A percentile compares a stretch with the other conserved stretches of the same genome.
These are phyloP conservation scores for Dacryopinax primogenitus DNA, from an alignment of 768 basidiomycete genomes.

Conservation along the genomic window DNA sequence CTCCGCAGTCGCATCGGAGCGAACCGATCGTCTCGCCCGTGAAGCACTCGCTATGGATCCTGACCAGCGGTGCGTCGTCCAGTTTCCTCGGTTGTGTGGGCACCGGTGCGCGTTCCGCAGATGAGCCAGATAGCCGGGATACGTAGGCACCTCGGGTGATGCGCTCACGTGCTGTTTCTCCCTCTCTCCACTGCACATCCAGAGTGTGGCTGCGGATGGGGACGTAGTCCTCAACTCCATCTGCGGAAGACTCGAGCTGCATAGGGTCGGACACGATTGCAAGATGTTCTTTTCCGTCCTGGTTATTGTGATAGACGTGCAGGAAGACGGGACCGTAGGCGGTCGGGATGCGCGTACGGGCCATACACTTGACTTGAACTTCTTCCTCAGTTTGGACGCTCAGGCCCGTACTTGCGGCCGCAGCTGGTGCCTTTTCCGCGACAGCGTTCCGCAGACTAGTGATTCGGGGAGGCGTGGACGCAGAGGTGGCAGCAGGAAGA, in stretches of 20 bases:
- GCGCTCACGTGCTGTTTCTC: conserved; percentile 87
- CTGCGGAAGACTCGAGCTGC: conserved; percentile 41
- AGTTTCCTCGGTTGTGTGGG: conserved; percentile 22
- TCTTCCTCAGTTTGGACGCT: too few species aligned
- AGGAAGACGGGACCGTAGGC: conserved; percentile 87
- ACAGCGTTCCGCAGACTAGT: too few species aligned
- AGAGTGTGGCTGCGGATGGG: conserved; percentile 66
- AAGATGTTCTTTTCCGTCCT: conserved; percentile 87
- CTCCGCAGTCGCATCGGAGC: conserved; percentile 98
- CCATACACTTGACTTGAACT: conserved; percentile 83
- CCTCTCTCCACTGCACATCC: conserved; percentile 68
- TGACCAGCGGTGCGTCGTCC: conserved; percentile 62
- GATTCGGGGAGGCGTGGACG: too few species aligned
- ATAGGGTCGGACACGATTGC: conserved; percentile 88
- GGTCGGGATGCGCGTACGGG: conserved; percentile 92
- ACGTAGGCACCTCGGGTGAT: conserved; percentile 89
- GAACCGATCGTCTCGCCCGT: conserved; percentile 96
- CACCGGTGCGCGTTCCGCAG: conserved; percentile 19
- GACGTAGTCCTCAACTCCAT: conserved; percentile 11
- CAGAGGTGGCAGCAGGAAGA: neutral
- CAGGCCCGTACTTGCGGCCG: too few species aligned
- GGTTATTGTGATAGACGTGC: conserved; percentile 88
- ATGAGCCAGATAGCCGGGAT: conserved; percentile 51
- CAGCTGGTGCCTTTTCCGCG: too few species aligned
- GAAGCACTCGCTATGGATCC: conserved; percentile 97